A percentile compares a stretch with the other conserved stretches of the same genome.
These are phyloP conservation scores for Aspergillus fructus DNA, from an alignment of 2,329 filamentous ascomycete species.

Conservation along the genomic window DNA sequence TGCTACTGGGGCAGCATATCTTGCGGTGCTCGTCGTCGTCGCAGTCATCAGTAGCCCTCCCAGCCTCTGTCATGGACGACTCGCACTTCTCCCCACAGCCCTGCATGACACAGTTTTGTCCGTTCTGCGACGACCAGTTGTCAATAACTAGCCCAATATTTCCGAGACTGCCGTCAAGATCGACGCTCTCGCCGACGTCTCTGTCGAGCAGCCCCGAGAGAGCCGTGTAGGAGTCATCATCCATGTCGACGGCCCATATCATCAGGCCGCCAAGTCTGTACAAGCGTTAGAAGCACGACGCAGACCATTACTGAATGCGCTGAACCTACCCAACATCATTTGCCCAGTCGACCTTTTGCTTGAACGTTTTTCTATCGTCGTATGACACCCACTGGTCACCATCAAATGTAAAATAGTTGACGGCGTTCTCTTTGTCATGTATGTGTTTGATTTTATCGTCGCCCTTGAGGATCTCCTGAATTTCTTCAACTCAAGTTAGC, in stretches of 20 bases:
- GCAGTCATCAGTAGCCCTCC: background rate
- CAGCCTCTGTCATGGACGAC: background rate
- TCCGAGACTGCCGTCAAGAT: too few species aligned
- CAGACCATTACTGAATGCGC: too few species aligned
- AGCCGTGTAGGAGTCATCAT: background rate
- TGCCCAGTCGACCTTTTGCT: background rate
- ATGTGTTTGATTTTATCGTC: too few species aligned
- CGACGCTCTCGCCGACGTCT: too few species aligned
- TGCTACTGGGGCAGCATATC: background rate
- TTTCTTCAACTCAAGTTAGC: too few species aligned
- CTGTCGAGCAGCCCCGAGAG: too few species aligned
- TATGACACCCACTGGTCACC: conserved; percentile 7
- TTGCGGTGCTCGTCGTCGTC: background rate
- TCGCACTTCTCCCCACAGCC: background rate
- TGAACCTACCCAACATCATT: too few species aligned
- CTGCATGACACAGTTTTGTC: conserved; percentile 4
- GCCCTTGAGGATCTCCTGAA: too few species aligned
- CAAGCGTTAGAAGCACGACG: background rate
- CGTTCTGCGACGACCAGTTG: conserved; percentile 3
- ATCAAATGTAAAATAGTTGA: background rate
- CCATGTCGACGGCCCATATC: conserved; percentile 7
- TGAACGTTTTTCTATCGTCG: conserved; percentile 1
- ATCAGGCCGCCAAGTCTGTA: background rate
- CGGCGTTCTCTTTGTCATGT: background rate
- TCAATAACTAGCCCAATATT: too few species aligned